Evolutionary conservation across 2,329 filamentous ascomycete genomes (phyloP), one percentile per base, ranked within the genome.

Genomic region (Phyllosticta citrichinensis): DNA sequence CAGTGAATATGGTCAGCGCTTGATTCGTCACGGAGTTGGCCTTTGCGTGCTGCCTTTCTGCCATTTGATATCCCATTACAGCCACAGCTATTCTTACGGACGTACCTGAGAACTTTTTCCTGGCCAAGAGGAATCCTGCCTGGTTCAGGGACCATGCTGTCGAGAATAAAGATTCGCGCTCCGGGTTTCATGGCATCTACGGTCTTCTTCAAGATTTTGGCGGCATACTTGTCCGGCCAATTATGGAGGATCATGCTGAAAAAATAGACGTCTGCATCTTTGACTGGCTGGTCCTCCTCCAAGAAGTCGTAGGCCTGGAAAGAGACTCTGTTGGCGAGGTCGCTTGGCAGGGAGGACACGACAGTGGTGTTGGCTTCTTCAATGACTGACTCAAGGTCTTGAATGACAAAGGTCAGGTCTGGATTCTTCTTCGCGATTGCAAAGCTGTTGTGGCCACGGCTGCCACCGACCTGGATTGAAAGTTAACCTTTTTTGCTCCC

Each of bases 141-240:
- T 22, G 56, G 50, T 22, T 50, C 40, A n/a, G 63, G 63, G 8
- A 64, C 33, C 12, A 65, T 55, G 14, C 27, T 20, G 35, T 64
- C 63, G 8, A 60, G 51, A 12, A 65, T 61, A 1, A 65, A n/a
- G 30, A 64, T 55, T n/a, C 52, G 60, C 12, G 51, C 54, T 19
- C 51, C 51, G 51, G 19, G 19, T n/a, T 52, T 52, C 51, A 57
- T 22, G 8, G 56, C 17, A 1, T 24, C 81, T 2, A 83, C 70
- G 9, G 85, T 73, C 20, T 76, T 77, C 63, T 75, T 74, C 47
- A 81, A 65, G 19, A 67, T 68, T 61, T 57, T 52, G 56, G 56
- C 52, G 55, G 64, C 68, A 60, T 75, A 70, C 58, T 69, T 70
- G 63, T 75, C 71, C 40, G 66, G 65, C 71, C 70, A 75, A 59